phyloP scores from a whole-genome alignment of 345 rosid species.

The Carallia brachiata region DNA sequence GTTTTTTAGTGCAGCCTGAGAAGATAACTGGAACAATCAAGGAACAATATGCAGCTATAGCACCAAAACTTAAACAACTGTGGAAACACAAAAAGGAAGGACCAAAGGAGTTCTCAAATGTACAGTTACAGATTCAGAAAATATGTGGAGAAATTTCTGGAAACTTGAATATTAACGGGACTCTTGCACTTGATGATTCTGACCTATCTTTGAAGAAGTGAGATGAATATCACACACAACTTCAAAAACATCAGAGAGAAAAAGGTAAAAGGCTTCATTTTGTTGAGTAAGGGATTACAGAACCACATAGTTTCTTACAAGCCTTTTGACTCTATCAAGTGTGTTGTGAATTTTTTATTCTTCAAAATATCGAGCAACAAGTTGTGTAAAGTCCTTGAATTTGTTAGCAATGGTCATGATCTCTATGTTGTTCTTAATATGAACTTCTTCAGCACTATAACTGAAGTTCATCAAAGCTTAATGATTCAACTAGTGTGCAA shows the following conservation, averaged over 20 bases:
- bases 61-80: slow-evolving; percentile 84
- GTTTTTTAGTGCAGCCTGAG: slow-evolving; percentile 61
- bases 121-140: slow-evolving; percentile 82
- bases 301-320: background rate
- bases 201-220: slow-evolving; percentile 79
- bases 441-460: slow-evolving; percentile 77
- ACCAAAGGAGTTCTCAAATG: slow-evolving; percentile 65
- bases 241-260: slow-evolving; percentile 90
- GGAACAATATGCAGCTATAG: slow-evolving; percentile 91
- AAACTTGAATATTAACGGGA: slow-evolving; percentile 42
- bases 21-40: slow-evolving; percentile 80
- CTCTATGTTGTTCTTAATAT: slow-evolving; percentile 84
- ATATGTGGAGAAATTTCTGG: slow-evolving; percentile 88
- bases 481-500: slow-evolving; percentile 58
- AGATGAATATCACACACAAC: slow-evolving; percentile 66
- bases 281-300: background rate
- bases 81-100: slow-evolving; percentile 94
- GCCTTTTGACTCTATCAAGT: background rate
- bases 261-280: slow-evolving; percentile 43
- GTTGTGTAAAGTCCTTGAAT: slow-evolving; percentile 82
- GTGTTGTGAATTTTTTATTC: slow-evolving; percentile 15
- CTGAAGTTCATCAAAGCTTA: slow-evolving; percentile 94
- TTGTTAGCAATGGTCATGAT: slow-evolving; percentile 92
- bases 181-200: slow-evolving; percentile 75
- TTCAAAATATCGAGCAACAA: slow-evolving; percentile 65